Evolutionary conservation across 495 filamentous ascomycete genomes (phyloP).

Genomic region (Aspergillus olivimuriae): DNA sequence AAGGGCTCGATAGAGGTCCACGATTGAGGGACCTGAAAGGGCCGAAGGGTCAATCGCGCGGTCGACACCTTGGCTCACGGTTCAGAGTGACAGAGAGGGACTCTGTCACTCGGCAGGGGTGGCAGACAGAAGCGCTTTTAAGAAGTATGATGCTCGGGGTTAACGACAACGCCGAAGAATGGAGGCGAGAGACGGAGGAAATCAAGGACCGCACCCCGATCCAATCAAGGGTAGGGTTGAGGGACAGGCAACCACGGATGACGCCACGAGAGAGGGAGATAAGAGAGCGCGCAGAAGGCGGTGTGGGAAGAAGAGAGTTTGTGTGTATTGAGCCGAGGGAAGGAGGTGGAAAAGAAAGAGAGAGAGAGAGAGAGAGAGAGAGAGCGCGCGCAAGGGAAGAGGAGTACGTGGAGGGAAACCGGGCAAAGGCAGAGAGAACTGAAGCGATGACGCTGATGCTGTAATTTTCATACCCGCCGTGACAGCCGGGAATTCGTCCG

Average conservation of each 20-base stretch:
- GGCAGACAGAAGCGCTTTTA: background rate
- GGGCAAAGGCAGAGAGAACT: no score
- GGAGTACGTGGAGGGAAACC: no score
- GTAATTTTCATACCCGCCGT: background rate
- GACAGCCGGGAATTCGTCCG: background rate
- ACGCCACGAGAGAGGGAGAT: constrained; percentile 4
- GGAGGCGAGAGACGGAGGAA: constrained; percentile 3
- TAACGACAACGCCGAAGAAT: constrained; percentile 7
- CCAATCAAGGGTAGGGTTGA: constrained; percentile 5
- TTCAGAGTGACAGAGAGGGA: constrained; percentile 18
- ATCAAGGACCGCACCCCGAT: constrained; percentile 16
- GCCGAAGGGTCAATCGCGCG: constrained; percentile 11
- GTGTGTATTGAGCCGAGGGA: background rate
- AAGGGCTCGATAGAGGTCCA: constrained; percentile 15
- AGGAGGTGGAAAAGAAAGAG: constrained; percentile 1
- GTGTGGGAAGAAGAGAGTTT: constrained; percentile 4
- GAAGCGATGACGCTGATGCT: constrained; percentile 5
- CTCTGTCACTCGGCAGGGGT: constrained; percentile 20
- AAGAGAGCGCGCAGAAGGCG: background rate
- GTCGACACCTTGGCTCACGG: constrained; percentile 20
- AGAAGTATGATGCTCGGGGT: background rate
- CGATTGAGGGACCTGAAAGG: constrained; percentile 14
- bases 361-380: no score
- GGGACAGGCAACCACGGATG: constrained; percentile 8
- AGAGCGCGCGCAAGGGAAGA: no score